Conservation (phyloP, 495 filamentous ascomycete genomes). For the Talaromyces trachyspermus region DNA sequence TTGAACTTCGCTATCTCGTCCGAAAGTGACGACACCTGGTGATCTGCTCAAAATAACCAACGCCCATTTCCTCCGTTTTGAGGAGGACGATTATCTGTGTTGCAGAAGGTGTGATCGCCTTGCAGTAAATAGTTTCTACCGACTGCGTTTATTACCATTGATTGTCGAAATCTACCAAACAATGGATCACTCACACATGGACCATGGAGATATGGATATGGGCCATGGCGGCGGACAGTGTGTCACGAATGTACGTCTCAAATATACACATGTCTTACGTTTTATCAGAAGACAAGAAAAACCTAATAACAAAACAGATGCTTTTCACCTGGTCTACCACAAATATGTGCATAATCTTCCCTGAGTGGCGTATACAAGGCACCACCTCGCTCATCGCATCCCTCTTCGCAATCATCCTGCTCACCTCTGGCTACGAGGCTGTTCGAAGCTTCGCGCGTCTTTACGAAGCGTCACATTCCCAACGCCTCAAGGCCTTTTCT, state of each 20-base stretch:
- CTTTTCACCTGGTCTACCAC: slow-evolving; percentile 91
- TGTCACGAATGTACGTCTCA: slow-evolving; percentile 74
- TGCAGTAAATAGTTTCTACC: not conserved
- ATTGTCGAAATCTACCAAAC: slow-evolving; percentile 18
- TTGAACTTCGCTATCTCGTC: slow-evolving; percentile 10
- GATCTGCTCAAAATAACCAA: no score
- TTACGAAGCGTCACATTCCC: slow-evolving; percentile 60
- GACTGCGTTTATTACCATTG: not conserved
- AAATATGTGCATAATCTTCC: slow-evolving; percentile 93
- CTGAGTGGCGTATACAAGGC: slow-evolving; percentile 74
- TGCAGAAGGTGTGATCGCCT: slow-evolving; percentile 2
- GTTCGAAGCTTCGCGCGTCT: slow-evolving; percentile 66
- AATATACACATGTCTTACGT: slow-evolving; percentile 3
- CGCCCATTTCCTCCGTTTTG: no score
- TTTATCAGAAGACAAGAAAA: slow-evolving; percentile 3
- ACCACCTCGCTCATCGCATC: slow-evolving; percentile 69
- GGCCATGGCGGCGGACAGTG: slow-evolving; percentile 57
- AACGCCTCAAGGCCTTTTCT: slow-evolving; percentile 34
- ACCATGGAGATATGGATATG: slow-evolving; percentile 41
- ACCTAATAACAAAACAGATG: slow-evolving; percentile 54
- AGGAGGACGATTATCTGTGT: slow-evolving; percentile 2
- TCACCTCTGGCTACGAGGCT: slow-evolving; percentile 87
- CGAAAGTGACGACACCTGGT: no score
- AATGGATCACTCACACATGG: slow-evolving; percentile 36
- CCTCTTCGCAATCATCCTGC: slow-evolving; percentile 68